A percentile compares a stretch with the other conserved stretches of the same genome.
Conservation (phyloP, 768 basidiomycete species). For the Sistotremastrum niveocremeum region DNA sequence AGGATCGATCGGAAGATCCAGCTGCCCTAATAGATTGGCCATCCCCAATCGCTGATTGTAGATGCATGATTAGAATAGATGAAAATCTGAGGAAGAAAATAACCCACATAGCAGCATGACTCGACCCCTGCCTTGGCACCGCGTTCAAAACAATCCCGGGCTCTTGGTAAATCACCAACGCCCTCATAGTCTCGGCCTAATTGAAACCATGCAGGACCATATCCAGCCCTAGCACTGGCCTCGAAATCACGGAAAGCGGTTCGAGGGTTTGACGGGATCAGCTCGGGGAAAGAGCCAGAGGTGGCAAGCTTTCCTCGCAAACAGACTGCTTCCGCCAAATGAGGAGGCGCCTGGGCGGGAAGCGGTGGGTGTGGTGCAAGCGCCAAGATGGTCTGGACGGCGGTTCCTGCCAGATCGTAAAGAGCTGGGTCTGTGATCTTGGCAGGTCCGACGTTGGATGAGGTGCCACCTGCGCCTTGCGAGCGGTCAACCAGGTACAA, state of each 20-base stretch:
- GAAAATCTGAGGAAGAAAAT: slow-evolving; percentile 7
- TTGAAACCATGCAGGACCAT: slow-evolving; percentile 77
- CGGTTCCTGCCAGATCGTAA: slow-evolving; percentile 42
- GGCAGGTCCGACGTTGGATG: slow-evolving; percentile 34
- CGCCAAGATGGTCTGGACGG: slow-evolving; percentile 51
- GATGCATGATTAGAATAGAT: slow-evolving; percentile 2
- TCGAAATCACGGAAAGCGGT: slow-evolving; percentile 87
- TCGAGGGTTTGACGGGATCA: slow-evolving; percentile 53
- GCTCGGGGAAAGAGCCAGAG: slow-evolving; percentile 56
- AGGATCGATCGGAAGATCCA: slow-evolving; percentile 43
- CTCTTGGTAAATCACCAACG: slow-evolving; percentile 59
- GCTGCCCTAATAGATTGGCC: slow-evolving; percentile 83
- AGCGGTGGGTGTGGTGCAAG: slow-evolving; percentile 19
- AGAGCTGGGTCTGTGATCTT: slow-evolving; percentile 48
- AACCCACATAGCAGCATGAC: slow-evolving; percentile 66
- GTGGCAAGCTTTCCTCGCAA: slow-evolving; percentile 62
- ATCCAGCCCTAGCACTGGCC: slow-evolving; percentile 63
- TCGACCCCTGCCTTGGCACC: slow-evolving; percentile 65
- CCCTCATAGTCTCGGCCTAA: slow-evolving; percentile 87
- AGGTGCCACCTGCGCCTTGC: slow-evolving; percentile 17
- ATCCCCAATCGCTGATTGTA: slow-evolving; percentile 70
- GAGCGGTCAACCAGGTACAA: slow-evolving; percentile 62
- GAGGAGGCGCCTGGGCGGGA: slow-evolving; percentile 22
- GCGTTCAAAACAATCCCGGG: slow-evolving; percentile 77
- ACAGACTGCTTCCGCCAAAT: slow-evolving; percentile 62